Evolutionary conservation across 805 yeast species (phyloP), one percentile per base, ranked within the genome.

Genomic region (Candida qinlingensis): DNA sequence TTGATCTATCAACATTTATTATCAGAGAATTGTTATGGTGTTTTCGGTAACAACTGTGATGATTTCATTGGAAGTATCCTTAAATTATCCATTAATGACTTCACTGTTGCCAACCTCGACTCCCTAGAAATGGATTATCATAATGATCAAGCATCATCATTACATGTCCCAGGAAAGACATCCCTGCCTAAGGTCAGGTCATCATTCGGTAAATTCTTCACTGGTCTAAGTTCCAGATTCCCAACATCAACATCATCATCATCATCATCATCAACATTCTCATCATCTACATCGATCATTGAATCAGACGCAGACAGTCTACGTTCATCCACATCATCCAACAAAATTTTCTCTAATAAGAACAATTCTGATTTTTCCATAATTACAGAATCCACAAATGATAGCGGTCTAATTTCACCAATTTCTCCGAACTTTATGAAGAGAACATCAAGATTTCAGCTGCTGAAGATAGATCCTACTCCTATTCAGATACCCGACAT

Each of bases 1-100:
- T 62, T 67, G 19, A 57, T 73, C 10, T 62, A 72, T 42, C 72
- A 69, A 48, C 70, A 66, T 39, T 57, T 73, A 28, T 62, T 74
- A 38, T 69, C 75, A 1, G 66, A 67, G 37, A 56, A 58, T 36
- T 62, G 73, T 39, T 73, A 78, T 77, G 72, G 70, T 34, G 66
- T 63, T 2, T 74, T 70, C 48, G 63, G 58, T 2, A 63, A 60
- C 33, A 65, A 71, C 50, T 71, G 66, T 26, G 69, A 69, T 41
- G 36, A 50, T 10, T 63, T 73, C 28, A 58, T 72, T 27, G 50
- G 58, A n/a, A 72, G 64, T 2, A n/a, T 59, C 4, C 47, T 54
- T 39, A 39, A 47, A 37, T 46, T 66, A n/a, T 31, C 54, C 8
- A 44, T 54, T 19, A 9, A 35, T 5, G 38, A 42, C 28, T 59